Evolutionary conservation across 2,329 filamentous ascomycete genomes (phyloP).

Genomic region (Sporothrix pallida): DNA sequence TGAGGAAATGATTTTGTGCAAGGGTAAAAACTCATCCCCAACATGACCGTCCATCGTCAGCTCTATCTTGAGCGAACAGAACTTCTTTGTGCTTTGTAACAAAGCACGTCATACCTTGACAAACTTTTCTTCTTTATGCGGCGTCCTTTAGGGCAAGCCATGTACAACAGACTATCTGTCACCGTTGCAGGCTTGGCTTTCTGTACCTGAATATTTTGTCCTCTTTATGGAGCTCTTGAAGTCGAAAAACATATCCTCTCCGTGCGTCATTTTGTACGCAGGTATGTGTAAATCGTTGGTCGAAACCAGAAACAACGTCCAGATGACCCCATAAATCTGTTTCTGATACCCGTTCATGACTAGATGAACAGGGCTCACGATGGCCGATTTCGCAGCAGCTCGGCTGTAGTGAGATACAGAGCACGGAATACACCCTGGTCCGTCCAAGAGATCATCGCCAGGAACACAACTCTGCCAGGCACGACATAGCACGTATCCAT

Average conservation of each 20-base stretch:
- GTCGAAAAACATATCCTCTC: neutral
- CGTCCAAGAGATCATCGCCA: neutral
- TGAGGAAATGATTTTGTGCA: neutral
- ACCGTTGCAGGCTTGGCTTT: too few species aligned
- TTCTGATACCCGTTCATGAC: too few species aligned
- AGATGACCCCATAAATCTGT: neutral
- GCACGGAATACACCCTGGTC: neutral
- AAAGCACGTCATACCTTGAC: neutral
- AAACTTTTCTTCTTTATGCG: too few species aligned
- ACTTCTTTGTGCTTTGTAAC: neutral
- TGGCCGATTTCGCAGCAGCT: neutral
- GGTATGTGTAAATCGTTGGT: neutral
- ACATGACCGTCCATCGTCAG: neutral
- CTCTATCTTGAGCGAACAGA: neutral
- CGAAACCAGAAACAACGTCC: neutral
- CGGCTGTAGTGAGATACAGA: neutral
- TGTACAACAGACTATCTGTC: too few species aligned
- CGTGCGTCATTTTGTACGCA: neutral
- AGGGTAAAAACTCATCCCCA: neutral
- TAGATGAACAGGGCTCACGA: neutral
- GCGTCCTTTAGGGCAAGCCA: neutral
- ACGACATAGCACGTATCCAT: neutral
- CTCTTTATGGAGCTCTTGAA: neutral
- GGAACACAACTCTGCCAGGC: neutral
- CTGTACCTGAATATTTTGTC: neutral